Evolutionary conservation across 2,329 filamentous ascomycete genomes (phyloP), one percentile per base, ranked within the genome.

Genomic region (Gnomoniopsis sp.): DNA sequence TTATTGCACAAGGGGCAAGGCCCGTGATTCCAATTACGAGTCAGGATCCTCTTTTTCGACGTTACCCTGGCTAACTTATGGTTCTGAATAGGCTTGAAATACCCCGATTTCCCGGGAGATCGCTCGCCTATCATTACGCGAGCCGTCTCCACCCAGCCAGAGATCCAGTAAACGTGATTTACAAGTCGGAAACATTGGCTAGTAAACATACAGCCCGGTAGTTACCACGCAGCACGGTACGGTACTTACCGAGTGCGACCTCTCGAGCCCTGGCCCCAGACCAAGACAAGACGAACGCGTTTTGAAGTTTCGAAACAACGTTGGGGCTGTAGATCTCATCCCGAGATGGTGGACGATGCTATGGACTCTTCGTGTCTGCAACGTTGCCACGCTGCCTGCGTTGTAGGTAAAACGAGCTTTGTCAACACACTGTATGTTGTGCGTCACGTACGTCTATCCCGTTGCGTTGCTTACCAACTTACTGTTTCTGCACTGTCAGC

Each of bases 11-110:
- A n/a, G 36, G 17, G 17, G 17, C 36, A 11, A 19, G 43, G 3
- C 43, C 43, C 38, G 14, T 41, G 38, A 6, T 19, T 17, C 8
- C 2, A 22, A 11, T 46, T 19, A 7, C 43, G 43, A 46, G 43
- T 46, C 43, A 46, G 6, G 8, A 17, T 22, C 43, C 43, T 19
- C n/a, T 46, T 19, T 19, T 11, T 19, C n/a, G n/a, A n/a, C n/a
- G n/a, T n/a, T 19, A 19, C 43, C 10, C 26, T 30, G 26, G 8
- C 44, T 17, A 41, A 41, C 41, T 44, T 49, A 59, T 50, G 57
- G 38, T 52, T 53, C 8, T 38, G n/a, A 34, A 21, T 56, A 59
- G 53, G 34, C 53, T 59, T 56, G 48, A 52, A 52, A 56, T 49
- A 22, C 26, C 34, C 57, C 52, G 57, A 46, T 6, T 19, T 19